phyloP scores from a whole-genome alignment of 495 filamentous ascomycete genomes.

The Hypoxylon fragiforme region DNA sequence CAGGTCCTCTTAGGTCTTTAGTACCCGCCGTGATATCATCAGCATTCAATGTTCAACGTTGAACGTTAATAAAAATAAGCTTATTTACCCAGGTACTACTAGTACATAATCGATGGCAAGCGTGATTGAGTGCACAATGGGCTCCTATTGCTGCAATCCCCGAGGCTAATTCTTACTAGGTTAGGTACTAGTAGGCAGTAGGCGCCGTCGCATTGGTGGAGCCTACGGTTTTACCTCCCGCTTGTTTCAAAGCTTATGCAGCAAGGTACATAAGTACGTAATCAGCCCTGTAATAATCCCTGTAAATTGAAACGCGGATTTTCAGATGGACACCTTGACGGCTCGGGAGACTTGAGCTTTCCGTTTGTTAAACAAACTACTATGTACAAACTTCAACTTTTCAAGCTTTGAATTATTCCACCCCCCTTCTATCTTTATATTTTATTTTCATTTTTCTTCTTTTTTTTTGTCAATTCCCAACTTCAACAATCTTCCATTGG shows the following conservation, averaged over 20 bases:
- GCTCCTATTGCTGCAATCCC: too few species aligned
- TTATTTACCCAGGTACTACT: too few species aligned
- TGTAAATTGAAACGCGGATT: constrained; percentile 27
- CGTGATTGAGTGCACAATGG: too few species aligned
- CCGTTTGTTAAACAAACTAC: constrained; percentile 20
- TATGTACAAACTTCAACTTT: too few species aligned
- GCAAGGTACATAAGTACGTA: constrained; percentile 15
- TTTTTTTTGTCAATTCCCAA: neutral
- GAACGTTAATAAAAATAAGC: too few species aligned
- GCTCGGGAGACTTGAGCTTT: constrained; percentile 3
- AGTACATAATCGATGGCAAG: too few species aligned
- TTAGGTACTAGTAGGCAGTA: too few species aligned
- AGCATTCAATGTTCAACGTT: too few species aligned
- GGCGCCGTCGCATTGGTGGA: neutral
- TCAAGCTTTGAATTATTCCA: constrained; percentile 6
- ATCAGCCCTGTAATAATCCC: constrained; percentile 31
- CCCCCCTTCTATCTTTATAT: neutral
- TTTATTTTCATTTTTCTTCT: constrained; percentile 1
- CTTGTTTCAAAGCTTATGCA: neutral
- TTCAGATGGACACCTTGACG: constrained; percentile 24
- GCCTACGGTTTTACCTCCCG: neutral
- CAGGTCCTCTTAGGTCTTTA: too few species aligned
- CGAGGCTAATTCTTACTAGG: too few species aligned
- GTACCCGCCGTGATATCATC: too few species aligned
- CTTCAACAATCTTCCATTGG: constrained; percentile 3